Percentiles rank a stretch among this genome's conserved stretches.
phyloP scores from a whole-genome alignment of 2,329 filamentous ascomycete species.

The Cadophora sp. region DNA sequence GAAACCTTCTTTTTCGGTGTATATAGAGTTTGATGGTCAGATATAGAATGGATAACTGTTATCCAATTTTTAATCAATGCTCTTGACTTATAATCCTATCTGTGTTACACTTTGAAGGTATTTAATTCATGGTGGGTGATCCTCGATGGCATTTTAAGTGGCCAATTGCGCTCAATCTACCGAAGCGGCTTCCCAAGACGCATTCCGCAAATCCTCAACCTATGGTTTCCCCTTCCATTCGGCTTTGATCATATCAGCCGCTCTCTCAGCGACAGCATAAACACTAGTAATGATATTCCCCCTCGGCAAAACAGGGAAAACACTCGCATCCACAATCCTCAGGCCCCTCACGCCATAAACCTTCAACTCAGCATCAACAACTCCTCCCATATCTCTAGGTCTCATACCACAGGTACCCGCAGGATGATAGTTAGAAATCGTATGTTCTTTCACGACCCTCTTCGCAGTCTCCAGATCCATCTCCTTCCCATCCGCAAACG shows the following conservation, averaged over 20 bases:
- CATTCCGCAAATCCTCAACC: too few species aligned
- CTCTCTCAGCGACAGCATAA: constrained; percentile 19
- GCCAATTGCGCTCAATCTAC: too few species aligned
- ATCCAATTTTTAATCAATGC: too few species aligned
- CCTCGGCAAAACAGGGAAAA: constrained; percentile 17
- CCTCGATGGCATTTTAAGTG: too few species aligned
- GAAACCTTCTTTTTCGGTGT: too few species aligned
- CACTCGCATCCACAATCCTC: constrained; percentile 23
- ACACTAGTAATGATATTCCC: constrained; percentile 19
- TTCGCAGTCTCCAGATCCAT: constrained; percentile 29
- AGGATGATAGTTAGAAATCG: constrained; percentile 30
- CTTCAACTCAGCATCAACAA: constrained; percentile 33
- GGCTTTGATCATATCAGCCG: constrained; percentile 15
- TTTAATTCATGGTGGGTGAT: too few species aligned
- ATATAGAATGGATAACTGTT: too few species aligned
- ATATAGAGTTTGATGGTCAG: too few species aligned
- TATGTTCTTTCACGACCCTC: constrained; percentile 21
- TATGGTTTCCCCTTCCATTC: not conserved
- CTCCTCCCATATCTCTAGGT: constrained; percentile 33
- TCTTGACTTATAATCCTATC: too few species aligned
- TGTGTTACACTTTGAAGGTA: too few species aligned
- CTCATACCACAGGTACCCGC: constrained; percentile 34
- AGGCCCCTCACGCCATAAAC: constrained; percentile 32
- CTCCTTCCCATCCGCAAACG: constrained; percentile 8
- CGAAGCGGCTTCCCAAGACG: not conserved